phyloP scores from a whole-genome alignment of 2,329 filamentous ascomycete genomes.

The Colletotrichum karsti region DNA sequence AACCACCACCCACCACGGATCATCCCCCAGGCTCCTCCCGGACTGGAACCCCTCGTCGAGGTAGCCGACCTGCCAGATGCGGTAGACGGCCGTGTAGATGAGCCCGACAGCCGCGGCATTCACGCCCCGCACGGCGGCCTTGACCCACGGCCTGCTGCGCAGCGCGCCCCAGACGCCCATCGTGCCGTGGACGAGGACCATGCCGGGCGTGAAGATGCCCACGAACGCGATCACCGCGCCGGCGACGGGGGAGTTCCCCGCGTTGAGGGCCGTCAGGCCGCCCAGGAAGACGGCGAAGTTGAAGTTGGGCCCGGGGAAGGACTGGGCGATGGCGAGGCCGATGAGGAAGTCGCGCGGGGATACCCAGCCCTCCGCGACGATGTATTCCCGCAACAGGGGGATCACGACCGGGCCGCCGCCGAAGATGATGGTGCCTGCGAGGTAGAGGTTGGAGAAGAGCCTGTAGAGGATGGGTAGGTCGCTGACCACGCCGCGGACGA shows the following conservation, averaged over 20 bases:
- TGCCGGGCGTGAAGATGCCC: conserved; percentile 56
- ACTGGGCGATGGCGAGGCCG: conserved; percentile 73
- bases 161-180: conserved; percentile 61
- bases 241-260: conserved; percentile 42
- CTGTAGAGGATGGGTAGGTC: conserved; percentile 54
- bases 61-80: conserved; percentile 64
- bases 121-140: conserved; percentile 55
- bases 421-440: conserved; percentile 70
- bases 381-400: conserved; percentile 61
- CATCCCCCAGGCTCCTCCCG: conserved; percentile 58
- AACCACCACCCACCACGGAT: conserved; percentile 67
- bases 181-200: conserved; percentile 51
- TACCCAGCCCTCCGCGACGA: conserved; percentile 72
- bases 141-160: conserved; percentile 50
- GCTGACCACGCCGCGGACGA: conserved; percentile 48
- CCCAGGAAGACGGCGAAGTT: conserved; percentile 67
- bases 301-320: conserved; percentile 58
- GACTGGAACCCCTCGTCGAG: conserved; percentile 50
- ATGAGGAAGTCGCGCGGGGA: conserved; percentile 72
- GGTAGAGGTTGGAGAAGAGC: conserved; percentile 74
- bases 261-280: conserved; percentile 51
- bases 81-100: conserved; percentile 67
- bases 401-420: conserved; percentile 68
- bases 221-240: conserved; percentile 59
- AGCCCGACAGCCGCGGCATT: conserved; percentile 65